These are phyloP conservation scores for Daedaleopsis nitida DNA, from an alignment of 768 basidiomycete species.

Conservation along the genomic window DNA sequence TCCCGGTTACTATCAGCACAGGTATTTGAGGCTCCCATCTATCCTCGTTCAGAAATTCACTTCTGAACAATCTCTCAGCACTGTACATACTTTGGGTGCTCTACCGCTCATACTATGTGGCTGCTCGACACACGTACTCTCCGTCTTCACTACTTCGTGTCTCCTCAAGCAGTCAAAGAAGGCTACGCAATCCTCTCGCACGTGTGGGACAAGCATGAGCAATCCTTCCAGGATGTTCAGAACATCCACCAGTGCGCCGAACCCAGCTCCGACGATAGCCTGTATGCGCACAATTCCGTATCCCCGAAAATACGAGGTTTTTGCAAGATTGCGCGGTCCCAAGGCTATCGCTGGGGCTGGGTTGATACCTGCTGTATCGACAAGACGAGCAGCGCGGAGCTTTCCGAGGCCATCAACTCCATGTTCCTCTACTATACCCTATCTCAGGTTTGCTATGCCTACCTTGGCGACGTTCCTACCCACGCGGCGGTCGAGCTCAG, in stretches of 20 bases:
- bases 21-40: too few species aligned
- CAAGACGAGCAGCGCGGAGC: too few species aligned
- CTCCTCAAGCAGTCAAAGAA: neutral
- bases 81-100: too few species aligned
- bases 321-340: neutral
- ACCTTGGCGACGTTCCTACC: neutral
- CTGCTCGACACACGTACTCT: neutral
- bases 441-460: neutral
- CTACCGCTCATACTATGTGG: too few species aligned
- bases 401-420: too few species aligned
- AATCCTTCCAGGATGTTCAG: too few species aligned
- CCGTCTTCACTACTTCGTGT: neutral
- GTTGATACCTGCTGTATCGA: constrained; percentile 8
- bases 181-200: constrained; percentile 1
- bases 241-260: neutral
- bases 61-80: too few species aligned
- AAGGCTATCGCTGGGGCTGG: constrained; percentile 8
- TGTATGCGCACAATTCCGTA: constrained; percentile 2
- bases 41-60: too few species aligned
- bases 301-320: constrained; percentile 1
- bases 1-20: too few species aligned
- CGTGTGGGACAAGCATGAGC: neutral
- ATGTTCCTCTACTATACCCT: neutral
- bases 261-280: neutral
- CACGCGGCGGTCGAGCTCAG: neutral